These are phyloP conservation scores for Phytopythium helicoides DNA, from an alignment of 352 stramenopile species.

Conservation along the genomic window DNA sequence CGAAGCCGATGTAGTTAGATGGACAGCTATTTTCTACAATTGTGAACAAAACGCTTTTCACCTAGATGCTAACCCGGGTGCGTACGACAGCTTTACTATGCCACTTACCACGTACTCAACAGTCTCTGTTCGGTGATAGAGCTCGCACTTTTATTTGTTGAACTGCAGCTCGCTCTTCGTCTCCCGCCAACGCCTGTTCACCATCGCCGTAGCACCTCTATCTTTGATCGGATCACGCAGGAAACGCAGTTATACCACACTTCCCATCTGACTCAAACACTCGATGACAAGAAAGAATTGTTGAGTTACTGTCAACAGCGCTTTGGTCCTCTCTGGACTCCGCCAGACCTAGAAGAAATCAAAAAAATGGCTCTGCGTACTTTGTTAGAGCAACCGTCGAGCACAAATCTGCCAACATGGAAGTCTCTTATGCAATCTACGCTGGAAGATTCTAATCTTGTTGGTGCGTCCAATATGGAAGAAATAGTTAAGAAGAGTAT, in stretches of 20 bases:
- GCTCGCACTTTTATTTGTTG: constrained; percentile 30
- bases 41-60: constrained; percentile 47
- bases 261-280: constrained; percentile 19
- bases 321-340: constrained; percentile 15
- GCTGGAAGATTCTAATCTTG: too few relatives aligned
- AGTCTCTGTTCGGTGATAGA: constrained; percentile 11
- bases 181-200: constrained; percentile 12
- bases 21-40: constrained; percentile 39
- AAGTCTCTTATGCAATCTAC: neutral
- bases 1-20: constrained; percentile 36
- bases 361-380: neutral
- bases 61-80: constrained; percentile 49
- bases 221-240: constrained; percentile 32
- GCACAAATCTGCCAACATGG: neutral
- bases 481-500: too few relatives aligned
- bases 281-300: constrained; percentile 35
- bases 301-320: constrained; percentile 21
- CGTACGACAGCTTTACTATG: neutral
- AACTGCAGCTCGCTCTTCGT: constrained; percentile 24
- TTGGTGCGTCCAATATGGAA: too few relatives aligned
- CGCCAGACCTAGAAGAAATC: constrained; percentile 10
- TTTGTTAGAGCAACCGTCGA: neutral
- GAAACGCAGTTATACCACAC: constrained; percentile 40
- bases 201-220: constrained; percentile 16
- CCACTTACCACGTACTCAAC: neutral